phyloP scores from a whole-genome alignment of 306 rosid genomes.

The Dryas octopetala region DNA sequence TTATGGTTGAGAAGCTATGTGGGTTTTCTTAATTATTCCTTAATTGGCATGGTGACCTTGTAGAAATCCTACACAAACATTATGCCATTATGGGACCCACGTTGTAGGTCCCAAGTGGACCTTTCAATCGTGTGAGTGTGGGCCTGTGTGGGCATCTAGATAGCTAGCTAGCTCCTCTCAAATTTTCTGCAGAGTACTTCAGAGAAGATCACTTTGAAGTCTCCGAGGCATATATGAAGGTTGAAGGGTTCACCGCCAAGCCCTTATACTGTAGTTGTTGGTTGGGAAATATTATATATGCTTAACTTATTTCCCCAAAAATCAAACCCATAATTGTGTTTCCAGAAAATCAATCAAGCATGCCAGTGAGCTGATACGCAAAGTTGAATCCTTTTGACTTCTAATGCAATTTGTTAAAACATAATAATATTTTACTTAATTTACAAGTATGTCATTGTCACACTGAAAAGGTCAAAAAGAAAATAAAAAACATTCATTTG shows the following conservation, averaged over 20 bases:
- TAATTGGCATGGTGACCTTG: neutral
- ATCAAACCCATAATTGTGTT: neutral
- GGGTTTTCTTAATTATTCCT: neutral
- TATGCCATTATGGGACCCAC: neutral
- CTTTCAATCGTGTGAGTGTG: neutral
- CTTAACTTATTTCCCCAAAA: neutral
- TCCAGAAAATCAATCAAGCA: neutral
- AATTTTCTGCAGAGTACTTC: too few relatives aligned
- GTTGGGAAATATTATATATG: too few relatives aligned
- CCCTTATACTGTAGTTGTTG: too few relatives aligned
- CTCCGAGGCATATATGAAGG: too few relatives aligned
- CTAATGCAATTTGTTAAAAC: neutral
- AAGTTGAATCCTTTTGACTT: neutral
- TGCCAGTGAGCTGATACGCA: neutral
- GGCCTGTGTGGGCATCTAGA: neutral
- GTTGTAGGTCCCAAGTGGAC: neutral
- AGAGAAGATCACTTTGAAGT: too few relatives aligned
- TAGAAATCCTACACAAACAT: neutral
- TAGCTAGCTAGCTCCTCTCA: neutral
- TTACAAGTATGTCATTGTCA: slow-evolving; percentile 9
- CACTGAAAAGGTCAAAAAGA: neutral
- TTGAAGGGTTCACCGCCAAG: too few relatives aligned
- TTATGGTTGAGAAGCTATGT: neutral
- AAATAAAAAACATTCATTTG: neutral
- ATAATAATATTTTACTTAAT: neutral